Conservation (phyloP, 148 eudicot genomes). For the Persicaria maculosa region DNA sequence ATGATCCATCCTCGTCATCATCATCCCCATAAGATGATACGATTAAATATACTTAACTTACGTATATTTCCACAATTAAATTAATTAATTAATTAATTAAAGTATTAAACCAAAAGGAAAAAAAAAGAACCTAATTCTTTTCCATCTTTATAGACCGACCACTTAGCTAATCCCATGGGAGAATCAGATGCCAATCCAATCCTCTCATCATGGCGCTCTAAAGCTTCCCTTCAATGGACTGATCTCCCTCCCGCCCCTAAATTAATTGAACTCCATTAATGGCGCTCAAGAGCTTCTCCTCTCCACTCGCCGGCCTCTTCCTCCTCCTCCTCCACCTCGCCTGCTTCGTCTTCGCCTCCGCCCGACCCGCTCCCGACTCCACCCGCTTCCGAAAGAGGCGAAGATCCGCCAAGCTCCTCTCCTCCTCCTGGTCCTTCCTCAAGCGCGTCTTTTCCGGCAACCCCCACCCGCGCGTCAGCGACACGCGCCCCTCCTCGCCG, state of each 20-base stretch:
- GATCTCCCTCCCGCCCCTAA: neutral
- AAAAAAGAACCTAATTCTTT: constrained; percentile 5
- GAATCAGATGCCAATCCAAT: constrained; percentile 4
- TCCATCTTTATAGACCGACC: constrained; percentile 7
- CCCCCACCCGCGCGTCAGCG: constrained; percentile 21
- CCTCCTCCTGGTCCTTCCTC: constrained; percentile 57
- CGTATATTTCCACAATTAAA: neutral
- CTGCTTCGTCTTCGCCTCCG: constrained; percentile 47
- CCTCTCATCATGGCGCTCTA: neutral
- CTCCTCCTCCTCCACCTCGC: constrained; percentile 45
- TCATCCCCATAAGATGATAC: constrained; percentile 9
- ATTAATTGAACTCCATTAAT: neutral
- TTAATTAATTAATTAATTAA: neutral
- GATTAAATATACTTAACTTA: neutral
- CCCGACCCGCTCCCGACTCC: neutral
- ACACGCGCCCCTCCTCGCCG: constrained; percentile 36
- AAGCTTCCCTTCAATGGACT: neutral
- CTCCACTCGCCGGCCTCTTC: neutral
- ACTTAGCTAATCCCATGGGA: neutral
- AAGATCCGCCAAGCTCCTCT: constrained; percentile 23
- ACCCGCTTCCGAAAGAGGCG: constrained; percentile 16
- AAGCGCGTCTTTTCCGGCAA: constrained; percentile 37
- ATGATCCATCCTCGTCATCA: constrained; percentile 7
- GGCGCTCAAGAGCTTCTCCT: constrained; percentile 4
- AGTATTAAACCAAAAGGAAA: neutral